These are phyloP conservation scores for Nannizziopsis barbatae DNA, from an alignment of 2,329 filamentous ascomycete genomes.

Conservation along the genomic window DNA sequence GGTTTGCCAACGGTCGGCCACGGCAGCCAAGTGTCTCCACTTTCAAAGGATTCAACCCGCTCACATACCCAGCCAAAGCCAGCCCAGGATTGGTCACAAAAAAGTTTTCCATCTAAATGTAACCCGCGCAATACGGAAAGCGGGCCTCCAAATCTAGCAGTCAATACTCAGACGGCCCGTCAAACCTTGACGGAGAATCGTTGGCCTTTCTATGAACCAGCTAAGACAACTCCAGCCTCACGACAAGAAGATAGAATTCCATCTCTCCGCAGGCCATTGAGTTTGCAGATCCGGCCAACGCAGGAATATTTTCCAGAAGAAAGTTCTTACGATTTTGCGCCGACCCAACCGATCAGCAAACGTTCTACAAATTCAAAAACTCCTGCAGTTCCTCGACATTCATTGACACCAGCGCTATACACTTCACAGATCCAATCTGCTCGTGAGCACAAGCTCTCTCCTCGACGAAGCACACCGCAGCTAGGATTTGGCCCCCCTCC, in stretches of 20 bases:
- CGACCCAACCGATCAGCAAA: not conserved
- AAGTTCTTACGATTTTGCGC: not conserved
- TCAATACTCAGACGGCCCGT: not conserved
- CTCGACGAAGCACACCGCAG: slow-evolving; percentile 18
- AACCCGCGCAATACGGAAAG: not conserved
- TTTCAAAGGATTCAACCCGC: not conserved
- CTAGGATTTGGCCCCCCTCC: slow-evolving; percentile 19
- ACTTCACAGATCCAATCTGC: not conserved
- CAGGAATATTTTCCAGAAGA: not conserved
- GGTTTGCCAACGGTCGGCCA: not conserved
- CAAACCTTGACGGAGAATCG: not conserved
- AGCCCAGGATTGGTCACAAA: not conserved
- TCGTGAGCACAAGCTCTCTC: slow-evolving; percentile 7
- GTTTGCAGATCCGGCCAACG: slow-evolving; percentile 1
- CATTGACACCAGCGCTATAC: not conserved
- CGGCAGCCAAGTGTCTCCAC: not conserved
- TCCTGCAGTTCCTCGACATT: not conserved
- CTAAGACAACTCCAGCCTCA: not conserved
- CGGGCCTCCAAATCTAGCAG: not conserved
- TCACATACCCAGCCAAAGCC: not conserved
- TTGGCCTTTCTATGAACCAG: not conserved
- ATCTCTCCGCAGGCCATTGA: slow-evolving; percentile 1
- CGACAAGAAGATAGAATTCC: not conserved
- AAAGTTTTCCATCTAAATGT: slow-evolving; percentile 12
- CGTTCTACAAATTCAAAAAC: not conserved